Evolutionary conservation across 1,284 basidiomycete species (phyloP), one percentile per base, ranked within the genome.

Genomic region (Moniliella sp.): DNA sequence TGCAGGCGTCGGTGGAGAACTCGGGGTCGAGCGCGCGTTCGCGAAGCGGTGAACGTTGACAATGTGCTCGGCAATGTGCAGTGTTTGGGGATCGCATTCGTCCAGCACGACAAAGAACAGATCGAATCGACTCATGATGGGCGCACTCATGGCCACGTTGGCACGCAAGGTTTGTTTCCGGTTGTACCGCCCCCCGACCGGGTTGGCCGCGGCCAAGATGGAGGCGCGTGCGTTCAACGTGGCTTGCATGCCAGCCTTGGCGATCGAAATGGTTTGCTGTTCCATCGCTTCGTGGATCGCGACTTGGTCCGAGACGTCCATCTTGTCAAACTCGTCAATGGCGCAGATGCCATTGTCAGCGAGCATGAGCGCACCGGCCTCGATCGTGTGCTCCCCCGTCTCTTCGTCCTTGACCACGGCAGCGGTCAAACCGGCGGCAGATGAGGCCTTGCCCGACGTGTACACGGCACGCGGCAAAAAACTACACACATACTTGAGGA

Each of bases 251-350:
- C 91, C 91, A 2, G 91, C 91, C 62, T 99, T 97, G 33, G 91
- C 91, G 46, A 97, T 94, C 19, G 84, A 93, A 53, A 97, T 94
- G 1, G 88, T 97, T 66, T 97, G 88, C 65, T 97, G 88, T 73
- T 97, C 88, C 88, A 97, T 97, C 2, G 91, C 86, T 69, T 97
- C 88, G 69, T 99, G 91, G 48, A 99, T 97, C 19, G 91, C 91
- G 27, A 97, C 84, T 62, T 97, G 91, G 28, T 97, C 91, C 2
- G 81, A 75, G 29, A 94, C 73, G 62, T 97, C 88, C 91, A 97
- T 99, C 66, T 99, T 99, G 71, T 99, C 88, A 61, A 99, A 97
- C 63, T 97, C 91, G 66, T 97, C 91, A 53, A 99, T 97, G 10
- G 88, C 86, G 57, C 91, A 99, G 60, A 97, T 94, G 13, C 91